Evolutionary conservation across 768 basidiomycete genomes (phyloP).

Genomic region (Psilocybe subaeruginosa): DNA sequence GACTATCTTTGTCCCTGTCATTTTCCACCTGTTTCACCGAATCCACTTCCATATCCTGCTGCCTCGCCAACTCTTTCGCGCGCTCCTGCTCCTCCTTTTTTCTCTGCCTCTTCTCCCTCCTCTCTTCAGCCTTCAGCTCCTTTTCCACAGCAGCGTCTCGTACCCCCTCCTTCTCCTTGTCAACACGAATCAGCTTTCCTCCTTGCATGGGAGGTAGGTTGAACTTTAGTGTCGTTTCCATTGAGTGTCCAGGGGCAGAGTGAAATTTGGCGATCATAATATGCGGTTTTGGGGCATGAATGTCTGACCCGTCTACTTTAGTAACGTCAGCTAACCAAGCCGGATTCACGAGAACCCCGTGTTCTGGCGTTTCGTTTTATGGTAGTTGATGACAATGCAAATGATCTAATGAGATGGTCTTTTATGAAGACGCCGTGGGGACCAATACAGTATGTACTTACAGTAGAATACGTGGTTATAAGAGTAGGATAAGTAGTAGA

Average conservation of each 20-base stretch:
- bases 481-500: no score
- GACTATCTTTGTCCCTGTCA: conserved; percentile 8
- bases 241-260: conserved; percentile 29
- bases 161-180: conserved; percentile 13
- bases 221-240: conserved; percentile 32
- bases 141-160: conserved; percentile 8
- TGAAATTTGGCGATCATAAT: conserved; percentile 32
- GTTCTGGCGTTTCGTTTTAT: not conserved
- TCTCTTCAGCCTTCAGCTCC: conserved; percentile 8
- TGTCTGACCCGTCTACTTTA: conserved; percentile 5
- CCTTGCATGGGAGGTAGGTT: conserved; percentile 26
- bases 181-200: conserved; percentile 1
- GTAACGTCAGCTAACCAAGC: conserved; percentile 4
- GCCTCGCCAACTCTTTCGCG: not conserved
- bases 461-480: no score
- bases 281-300: conserved; percentile 5
- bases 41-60: conserved; percentile 6
- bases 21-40: not conserved
- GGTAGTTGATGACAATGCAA: not conserved
- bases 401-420: not conserved
- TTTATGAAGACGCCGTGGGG: no score
- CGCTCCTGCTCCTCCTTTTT: conserved; percentile 10
- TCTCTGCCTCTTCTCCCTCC: conserved; percentile 9
- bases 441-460: no score
- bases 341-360: not conserved